Conservation (phyloP, 2,329 filamentous ascomycete genomes). For the Rhynchosporium secalis region DNA sequence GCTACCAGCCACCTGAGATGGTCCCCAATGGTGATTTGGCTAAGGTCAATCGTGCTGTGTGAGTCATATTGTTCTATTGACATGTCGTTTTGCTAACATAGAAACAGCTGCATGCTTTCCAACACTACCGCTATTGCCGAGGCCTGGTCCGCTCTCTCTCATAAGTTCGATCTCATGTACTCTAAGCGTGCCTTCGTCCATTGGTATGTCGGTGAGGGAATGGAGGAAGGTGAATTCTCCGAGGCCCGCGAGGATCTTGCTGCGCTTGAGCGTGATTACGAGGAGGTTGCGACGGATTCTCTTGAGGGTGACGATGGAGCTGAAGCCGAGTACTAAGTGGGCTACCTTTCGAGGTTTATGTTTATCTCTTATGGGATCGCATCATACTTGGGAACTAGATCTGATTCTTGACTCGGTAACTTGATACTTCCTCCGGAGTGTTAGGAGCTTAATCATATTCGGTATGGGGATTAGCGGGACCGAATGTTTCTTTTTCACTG, state of each 20-base stretch:
- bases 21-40: slow-evolving; percentile 96
- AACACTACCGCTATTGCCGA: slow-evolving; percentile 99
- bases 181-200: slow-evolving; percentile 99
- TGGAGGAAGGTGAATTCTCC: slow-evolving; percentile 99
- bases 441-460: slow-evolving; percentile 35
- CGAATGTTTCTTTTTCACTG: slow-evolving; percentile 31
- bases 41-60: slow-evolving; percentile 97
- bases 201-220: slow-evolving; percentile 99
- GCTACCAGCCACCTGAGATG: slow-evolving; percentile 95
- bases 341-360: slow-evolving; percentile 28
- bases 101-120: slow-evolving; percentile 90
- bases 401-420: slow-evolving; percentile 35
- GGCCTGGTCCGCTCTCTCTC: slow-evolving; percentile 92
- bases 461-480: slow-evolving; percentile 27
- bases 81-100: slow-evolving; percentile 24
- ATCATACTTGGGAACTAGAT: slow-evolving; percentile 38
- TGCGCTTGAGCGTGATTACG: slow-evolving; percentile 96
- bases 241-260: slow-evolving; percentile 98
- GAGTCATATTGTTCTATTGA: slow-evolving; percentile 49
- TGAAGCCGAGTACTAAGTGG: slow-evolving; percentile 51
- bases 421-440: slow-evolving; percentile 34
- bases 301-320: slow-evolving; percentile 80
- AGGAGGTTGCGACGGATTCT: slow-evolving; percentile 96
- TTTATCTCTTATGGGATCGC: slow-evolving; percentile 36
- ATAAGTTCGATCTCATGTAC: slow-evolving; percentile 99